Evolutionary conservation across 2,329 filamentous ascomycete genomes (phyloP).

Genomic region (Venturia effusa): DNA sequence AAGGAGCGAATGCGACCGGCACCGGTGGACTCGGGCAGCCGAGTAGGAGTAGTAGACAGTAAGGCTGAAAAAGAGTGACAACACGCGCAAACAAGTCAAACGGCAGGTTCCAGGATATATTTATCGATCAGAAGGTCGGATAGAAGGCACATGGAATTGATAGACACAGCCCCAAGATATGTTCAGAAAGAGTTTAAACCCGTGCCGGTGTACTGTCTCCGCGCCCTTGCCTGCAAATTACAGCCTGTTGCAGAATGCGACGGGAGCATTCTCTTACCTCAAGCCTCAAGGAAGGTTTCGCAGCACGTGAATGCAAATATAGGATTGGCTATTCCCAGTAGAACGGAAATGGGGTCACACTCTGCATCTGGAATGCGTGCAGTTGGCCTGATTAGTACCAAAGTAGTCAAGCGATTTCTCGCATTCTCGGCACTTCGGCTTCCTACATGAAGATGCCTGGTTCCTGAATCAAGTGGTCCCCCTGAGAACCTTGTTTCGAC

Average conservation of each 20-base stretch:
- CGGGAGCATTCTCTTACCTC: background rate
- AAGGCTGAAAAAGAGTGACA: slow-evolving; percentile 3
- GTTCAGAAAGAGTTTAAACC: background rate
- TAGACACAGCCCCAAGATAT: background rate
- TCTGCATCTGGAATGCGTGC: background rate
- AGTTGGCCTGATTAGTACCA: background rate
- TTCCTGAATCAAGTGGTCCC: background rate
- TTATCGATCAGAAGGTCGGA: background rate
- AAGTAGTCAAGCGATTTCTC: background rate
- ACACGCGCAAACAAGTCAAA: background rate
- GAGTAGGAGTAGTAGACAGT: background rate
- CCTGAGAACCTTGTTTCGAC: background rate
- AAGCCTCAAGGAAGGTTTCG: background rate
- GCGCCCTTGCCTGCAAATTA: background rate
- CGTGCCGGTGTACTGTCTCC: background rate
- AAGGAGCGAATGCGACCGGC: background rate
- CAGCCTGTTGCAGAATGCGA: slow-evolving; percentile 2
- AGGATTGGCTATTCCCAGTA: background rate
- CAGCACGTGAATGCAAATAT: background rate
- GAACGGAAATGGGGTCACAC: background rate
- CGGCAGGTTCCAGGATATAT: background rate
- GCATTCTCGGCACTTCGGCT: background rate
- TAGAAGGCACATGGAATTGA: slow-evolving; percentile 2
- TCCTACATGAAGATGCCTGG: background rate
- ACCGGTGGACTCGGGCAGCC: background rate